Conservation (phyloP, 495 filamentous ascomycete species). For the Penicillium lividum region DNA sequence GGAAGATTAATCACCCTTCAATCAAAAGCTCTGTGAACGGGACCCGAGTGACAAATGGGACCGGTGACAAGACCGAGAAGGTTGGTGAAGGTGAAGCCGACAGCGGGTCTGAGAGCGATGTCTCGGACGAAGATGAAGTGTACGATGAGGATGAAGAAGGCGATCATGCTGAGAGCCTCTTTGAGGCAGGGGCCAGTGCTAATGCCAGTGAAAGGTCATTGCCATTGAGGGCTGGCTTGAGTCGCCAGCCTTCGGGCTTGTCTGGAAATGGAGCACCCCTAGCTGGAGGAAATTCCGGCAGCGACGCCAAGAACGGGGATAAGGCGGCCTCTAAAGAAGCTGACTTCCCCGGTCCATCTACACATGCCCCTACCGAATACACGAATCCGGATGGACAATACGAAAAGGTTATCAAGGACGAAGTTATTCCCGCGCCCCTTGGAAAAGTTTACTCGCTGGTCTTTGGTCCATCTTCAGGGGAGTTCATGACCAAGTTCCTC, state of each 20-base stretch:
- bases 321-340: slow-evolving; percentile 57
- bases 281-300: slow-evolving; percentile 27
- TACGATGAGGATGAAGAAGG: slow-evolving; percentile 75
- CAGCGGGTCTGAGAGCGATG: slow-evolving; percentile 55
- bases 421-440: slow-evolving; percentile 81
- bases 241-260: slow-evolving; percentile 68
- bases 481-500: slow-evolving; percentile 83
- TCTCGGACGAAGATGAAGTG: slow-evolving; percentile 67
- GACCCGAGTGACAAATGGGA: slow-evolving; percentile 74
- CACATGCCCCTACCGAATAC: slow-evolving; percentile 83
- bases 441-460: slow-evolving; percentile 88
- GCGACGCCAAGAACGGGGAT: slow-evolving; percentile 51
- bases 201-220: slow-evolving; percentile 60
- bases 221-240: slow-evolving; percentile 51
- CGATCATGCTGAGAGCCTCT: slow-evolving; percentile 58
- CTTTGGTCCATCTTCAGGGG: slow-evolving; percentile 76
- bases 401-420: slow-evolving; percentile 82
- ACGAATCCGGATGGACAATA: slow-evolving; percentile 75
- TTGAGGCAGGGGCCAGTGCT: slow-evolving; percentile 58
- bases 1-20: slow-evolving; percentile 93
- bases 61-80: slow-evolving; percentile 88
- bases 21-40: slow-evolving; percentile 87
- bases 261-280: slow-evolving; percentile 39
- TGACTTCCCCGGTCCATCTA: slow-evolving; percentile 86
- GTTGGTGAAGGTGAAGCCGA: slow-evolving; percentile 51